These are phyloP conservation scores for Pichia sporocuriosa DNA, from an alignment of 805 yeast genomes.

Conservation along the genomic window DNA sequence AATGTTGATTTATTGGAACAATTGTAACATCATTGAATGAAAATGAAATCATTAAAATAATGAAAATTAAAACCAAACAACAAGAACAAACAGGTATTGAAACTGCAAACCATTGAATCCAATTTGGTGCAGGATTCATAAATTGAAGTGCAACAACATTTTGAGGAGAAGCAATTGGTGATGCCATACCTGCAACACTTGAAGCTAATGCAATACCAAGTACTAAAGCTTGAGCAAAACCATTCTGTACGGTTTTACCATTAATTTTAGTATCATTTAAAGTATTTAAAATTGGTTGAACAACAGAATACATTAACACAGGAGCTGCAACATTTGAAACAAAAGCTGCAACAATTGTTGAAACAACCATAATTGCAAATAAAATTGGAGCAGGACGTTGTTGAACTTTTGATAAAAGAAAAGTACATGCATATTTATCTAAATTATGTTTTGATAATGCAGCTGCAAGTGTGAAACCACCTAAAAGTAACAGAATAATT, in stretches of 20 bases:
- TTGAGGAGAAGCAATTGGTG: conserved; percentile 96
- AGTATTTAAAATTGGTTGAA: conserved; percentile 83
- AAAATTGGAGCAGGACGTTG: conserved; percentile 74
- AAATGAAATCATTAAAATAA: conserved; percentile 60
- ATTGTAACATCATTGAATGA: conserved; percentile 37
- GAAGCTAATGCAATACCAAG: conserved; percentile 91
- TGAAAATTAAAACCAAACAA: conserved; percentile 65
- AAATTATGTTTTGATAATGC: conserved; percentile 87
- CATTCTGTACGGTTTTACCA: conserved; percentile 17
- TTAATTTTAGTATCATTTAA: conserved; percentile 58
- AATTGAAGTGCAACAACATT: conserved; percentile 83
- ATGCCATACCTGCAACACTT: conserved; percentile 93
- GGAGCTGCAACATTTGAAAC: conserved; percentile 97
- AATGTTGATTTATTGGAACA: conserved; percentile 54
- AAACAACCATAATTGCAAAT: conserved; percentile 77
- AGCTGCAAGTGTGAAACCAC: conserved; percentile 94
- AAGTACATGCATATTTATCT: conserved; percentile 79
- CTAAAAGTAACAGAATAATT: conserved; percentile 79
- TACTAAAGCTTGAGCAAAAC: conserved; percentile 76
- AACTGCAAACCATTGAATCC: conserved; percentile 93
- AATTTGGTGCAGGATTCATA: conserved; percentile 76
- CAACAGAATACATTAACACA: conserved; percentile 81
- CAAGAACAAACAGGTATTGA: conserved; percentile 72
- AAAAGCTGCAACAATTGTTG: conserved; percentile 88
- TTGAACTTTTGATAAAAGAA: conserved; percentile 76